A percentile compares a stretch with the other conserved stretches of the same genome.
Evolutionary conservation across 805 yeast species (phyloP).

Genomic region (Kodamaea neixiangensis): DNA sequence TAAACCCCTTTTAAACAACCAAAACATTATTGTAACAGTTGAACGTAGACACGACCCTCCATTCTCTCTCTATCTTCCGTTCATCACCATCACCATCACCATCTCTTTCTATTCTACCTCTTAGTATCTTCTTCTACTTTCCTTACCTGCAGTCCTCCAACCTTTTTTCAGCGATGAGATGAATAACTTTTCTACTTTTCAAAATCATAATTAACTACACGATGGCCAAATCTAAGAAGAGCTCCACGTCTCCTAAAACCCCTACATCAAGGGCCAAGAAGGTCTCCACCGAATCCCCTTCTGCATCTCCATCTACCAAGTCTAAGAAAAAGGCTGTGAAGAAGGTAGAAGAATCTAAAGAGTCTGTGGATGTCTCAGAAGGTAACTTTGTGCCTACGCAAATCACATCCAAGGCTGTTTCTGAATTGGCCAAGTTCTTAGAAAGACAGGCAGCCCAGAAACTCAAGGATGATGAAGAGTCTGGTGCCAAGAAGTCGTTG

Average conservation of each 20-base stretch:
- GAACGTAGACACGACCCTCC: no score
- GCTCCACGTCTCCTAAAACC: constrained; percentile 1
- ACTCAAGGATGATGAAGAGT: constrained; percentile 26
- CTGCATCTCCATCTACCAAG: not conserved
- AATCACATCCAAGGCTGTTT: constrained; percentile 49
- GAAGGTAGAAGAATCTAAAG: constrained; percentile 2
- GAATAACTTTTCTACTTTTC: constrained; percentile 3
- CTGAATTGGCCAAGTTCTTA: constrained; percentile 65
- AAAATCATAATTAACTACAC: constrained; percentile 1
- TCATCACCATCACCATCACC: constrained; percentile 22
- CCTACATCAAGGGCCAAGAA: constrained; percentile 11
- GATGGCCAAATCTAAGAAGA: constrained; percentile 7
- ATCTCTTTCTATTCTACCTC: constrained; percentile 20
- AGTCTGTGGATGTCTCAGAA: not conserved
- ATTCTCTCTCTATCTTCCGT: no score
- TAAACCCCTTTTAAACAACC: no score
- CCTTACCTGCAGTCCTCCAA: constrained; percentile 6
- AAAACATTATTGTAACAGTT: no score
- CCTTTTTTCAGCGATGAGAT: constrained; percentile 10
- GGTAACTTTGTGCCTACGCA: constrained; percentile 8
- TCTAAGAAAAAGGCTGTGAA: constrained; percentile 5
- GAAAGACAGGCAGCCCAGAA: constrained; percentile 27
- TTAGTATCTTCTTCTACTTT: not conserved
- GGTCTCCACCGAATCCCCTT: not conserved
- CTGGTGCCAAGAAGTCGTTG: constrained; percentile 43